Base-by-base conservation (phyloP, 176 grass and related monocot genomes). In the Oryza longistaminata region DNA sequence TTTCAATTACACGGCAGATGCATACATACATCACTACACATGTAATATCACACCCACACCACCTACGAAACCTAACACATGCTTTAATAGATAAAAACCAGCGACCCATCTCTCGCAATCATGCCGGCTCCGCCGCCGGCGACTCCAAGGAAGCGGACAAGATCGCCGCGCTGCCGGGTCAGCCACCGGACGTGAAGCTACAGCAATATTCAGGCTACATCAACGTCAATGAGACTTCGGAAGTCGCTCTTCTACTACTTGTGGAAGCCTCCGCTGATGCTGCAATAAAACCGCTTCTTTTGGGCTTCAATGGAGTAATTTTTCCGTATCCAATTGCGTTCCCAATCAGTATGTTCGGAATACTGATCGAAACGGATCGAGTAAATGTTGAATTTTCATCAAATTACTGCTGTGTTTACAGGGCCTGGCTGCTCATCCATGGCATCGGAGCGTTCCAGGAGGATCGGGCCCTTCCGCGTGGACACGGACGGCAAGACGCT, bases 231-330 rank as follows among this genome's bases (percentile, higher is more conserved):
- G 13, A 67, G 13, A 73, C 65, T 2, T 48, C 13, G 86, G 3
- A 88, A 88, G 77, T 70, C 86, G 9, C 88, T 91, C 76, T 93
- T 95, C 91, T 95, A 93, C 72, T 95, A 95, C 84, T 95, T 95
- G 91, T 84, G 0, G 93, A 95, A 76, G 81, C 91, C 15, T 39
- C 71, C 49, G 7, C 26, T 50, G 75, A 87, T 42, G 17, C 88
- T 4, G 83, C 2, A n/a, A n/a, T n/a, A n/a, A 90, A 86, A 1
- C 91, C 93, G 3, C 80, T 95, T 6, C 37, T 95, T 37, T 43
- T 95, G 33, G 93, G 93, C 90, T 95, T 95, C 21, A 96, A 87
- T 33, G 93, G 93, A 89, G 93, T 92, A 66, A 16, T 31, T 50
- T 49, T 29, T 31, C 21, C 3, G 42, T 49, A 19, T 55, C 52